Conservation (phyloP, 805 yeast species). For the Ogataea pini region DNA sequence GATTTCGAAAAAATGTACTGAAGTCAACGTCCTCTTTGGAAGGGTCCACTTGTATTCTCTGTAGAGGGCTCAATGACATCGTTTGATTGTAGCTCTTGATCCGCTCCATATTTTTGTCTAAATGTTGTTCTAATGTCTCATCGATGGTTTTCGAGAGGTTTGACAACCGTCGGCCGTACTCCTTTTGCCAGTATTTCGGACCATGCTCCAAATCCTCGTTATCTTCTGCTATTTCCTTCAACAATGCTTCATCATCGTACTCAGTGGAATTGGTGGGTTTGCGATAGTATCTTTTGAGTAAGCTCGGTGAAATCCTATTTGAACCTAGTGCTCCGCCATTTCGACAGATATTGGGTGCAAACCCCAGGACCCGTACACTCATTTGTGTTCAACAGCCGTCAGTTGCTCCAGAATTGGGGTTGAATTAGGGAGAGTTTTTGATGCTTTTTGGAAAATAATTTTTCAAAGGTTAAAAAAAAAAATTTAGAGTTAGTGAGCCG, state of each 20-base stretch:
- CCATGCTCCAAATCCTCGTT: conserved; percentile 11
- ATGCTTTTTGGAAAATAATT: too few relatives aligned
- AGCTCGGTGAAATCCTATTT: too few relatives aligned
- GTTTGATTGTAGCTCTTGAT: conserved; percentile 30
- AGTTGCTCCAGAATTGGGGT: too few relatives aligned
- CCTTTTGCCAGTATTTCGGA: conserved; percentile 24
- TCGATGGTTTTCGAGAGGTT: conserved; percentile 23
- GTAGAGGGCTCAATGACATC: conserved; percentile 19
- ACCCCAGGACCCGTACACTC: not conserved
- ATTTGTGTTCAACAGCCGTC: too few relatives aligned
- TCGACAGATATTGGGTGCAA: not conserved
- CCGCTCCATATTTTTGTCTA: conserved; percentile 24
- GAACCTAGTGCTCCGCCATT: too few relatives aligned
- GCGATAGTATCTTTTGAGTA: not conserved
- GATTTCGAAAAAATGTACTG: conserved; percentile 22
- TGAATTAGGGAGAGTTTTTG: too few relatives aligned
- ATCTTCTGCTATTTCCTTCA: conserved; percentile 10
- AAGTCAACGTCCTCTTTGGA: conserved; percentile 19
- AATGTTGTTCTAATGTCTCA: conserved; percentile 22
- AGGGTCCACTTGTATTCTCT: conserved; percentile 27
- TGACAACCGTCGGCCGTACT: conserved; percentile 21
- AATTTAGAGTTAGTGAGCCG: not conserved
- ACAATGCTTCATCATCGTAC: conserved; percentile 8
- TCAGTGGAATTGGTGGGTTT: not conserved
- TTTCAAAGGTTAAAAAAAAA: not conserved